A percentile compares a stretch with the other conserved stretches of the same genome.
Evolutionary conservation across 1,284 basidiomycete species (phyloP).

Genomic region (Cerioporus squamosus): DNA sequence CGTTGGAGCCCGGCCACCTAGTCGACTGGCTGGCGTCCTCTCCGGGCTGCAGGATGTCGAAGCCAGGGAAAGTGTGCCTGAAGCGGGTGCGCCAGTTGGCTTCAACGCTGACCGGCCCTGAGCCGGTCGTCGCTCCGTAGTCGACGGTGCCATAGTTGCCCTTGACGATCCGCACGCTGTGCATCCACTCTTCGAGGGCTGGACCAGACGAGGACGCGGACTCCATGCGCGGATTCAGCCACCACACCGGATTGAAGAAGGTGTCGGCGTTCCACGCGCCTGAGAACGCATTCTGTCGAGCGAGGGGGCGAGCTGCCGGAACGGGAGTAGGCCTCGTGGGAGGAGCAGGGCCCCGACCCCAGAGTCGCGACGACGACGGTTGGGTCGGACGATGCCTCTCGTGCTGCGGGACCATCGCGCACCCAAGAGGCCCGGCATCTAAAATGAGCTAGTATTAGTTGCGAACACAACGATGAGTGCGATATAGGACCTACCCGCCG

Average conservation of each 20-base stretch:
- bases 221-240: neutral
- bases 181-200: neutral
- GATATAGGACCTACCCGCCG: too few species aligned
- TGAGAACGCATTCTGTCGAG: neutral
- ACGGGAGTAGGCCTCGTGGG: neutral
- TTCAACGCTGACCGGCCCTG: neutral
- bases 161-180: neutral
- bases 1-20: neutral
- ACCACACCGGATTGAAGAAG: neutral
- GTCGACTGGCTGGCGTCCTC: neutral
- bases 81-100: neutral
- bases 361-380: too few species aligned
- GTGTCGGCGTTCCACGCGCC: neutral
- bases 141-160: neutral
- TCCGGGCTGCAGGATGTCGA: neutral
- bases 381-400: too few species aligned
- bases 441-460: too few species aligned
- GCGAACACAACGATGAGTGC: too few species aligned
- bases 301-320: too few species aligned
- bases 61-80: neutral
- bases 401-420: too few species aligned
- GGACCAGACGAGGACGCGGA: neutral
- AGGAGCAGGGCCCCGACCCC: too few species aligned
- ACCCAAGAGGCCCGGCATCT: too few species aligned
- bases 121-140: too few species aligned